A percentile compares a stretch with the other conserved stretches of the same genome.
Evolutionary conservation across 148 eudicot species (phyloP).

Genomic region (Rheum nobile): DNA sequence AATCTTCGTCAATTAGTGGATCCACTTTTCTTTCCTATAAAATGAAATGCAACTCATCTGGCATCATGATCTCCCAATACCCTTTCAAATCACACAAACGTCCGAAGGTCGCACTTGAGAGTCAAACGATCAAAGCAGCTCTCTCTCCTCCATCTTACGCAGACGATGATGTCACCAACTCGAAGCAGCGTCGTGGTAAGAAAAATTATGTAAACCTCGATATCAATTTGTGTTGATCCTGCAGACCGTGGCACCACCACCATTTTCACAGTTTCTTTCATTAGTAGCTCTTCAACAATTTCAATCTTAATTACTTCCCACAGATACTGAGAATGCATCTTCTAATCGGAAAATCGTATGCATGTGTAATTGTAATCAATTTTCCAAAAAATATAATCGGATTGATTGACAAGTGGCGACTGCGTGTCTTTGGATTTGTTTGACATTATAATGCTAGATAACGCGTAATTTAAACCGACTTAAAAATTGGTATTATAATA

Average conservation of each 20-base stretch:
- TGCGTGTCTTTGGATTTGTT: not conserved
- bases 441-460: too few species aligned
- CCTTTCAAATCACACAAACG: not conserved
- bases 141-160: not conserved
- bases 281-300: not conserved
- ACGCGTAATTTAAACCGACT: too few species aligned
- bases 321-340: not conserved
- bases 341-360: not conserved
- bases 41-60: too few species aligned
- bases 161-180: not conserved
- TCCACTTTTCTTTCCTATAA: too few species aligned
- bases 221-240: not conserved
- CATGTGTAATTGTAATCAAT: not conserved
- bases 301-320: not conserved
- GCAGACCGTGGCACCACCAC: not conserved
- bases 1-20: too few species aligned
- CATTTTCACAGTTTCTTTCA: not conserved
- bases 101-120: not conserved
- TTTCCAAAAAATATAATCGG: not conserved
- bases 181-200: not conserved
- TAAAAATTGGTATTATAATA: too few species aligned
- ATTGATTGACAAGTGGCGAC: conserved; percentile 1
- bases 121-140: not conserved
- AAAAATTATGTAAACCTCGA: not conserved
- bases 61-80: too few species aligned